phyloP scores from a whole-genome alignment of 73 alveolate species.

The Stentor coeruleus region DNA sequence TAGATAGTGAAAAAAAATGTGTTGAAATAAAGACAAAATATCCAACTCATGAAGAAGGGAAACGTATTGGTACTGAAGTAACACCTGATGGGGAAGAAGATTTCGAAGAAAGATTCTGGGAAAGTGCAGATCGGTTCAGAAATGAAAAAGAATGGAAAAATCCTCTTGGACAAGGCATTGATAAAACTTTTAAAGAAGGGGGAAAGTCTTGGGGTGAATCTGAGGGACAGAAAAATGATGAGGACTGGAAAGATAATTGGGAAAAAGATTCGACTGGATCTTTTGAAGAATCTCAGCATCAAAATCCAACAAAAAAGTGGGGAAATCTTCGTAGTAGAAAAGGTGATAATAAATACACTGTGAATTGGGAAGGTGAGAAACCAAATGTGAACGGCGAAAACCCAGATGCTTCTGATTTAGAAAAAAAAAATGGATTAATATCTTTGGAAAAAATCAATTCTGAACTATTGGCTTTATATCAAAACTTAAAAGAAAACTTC shows the following conservation, averaged over 20 bases:
- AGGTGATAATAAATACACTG: neutral
- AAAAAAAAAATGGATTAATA: too few relatives aligned
- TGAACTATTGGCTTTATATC: neutral
- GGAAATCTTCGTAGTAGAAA: neutral
- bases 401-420: neutral
- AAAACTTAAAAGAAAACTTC: neutral
- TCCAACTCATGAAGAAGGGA: neutral
- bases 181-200: neutral
- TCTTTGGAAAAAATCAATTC: neutral
- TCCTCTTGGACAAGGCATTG: neutral
- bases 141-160: neutral
- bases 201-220: neutral
- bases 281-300: neutral
- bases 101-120: constrained; percentile 12
- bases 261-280: neutral
- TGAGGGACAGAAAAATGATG: neutral
- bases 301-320: neutral
- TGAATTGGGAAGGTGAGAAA: neutral
- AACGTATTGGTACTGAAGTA: neutral
- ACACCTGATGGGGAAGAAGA: constrained; percentile 13
- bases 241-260: neutral
- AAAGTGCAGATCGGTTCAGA: neutral
- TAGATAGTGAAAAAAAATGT: neutral
- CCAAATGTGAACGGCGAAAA: neutral
- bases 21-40: neutral